Base-by-base conservation (phyloP, 805 yeast genomes). In the Metschnikowia noctiluminum region DNA sequence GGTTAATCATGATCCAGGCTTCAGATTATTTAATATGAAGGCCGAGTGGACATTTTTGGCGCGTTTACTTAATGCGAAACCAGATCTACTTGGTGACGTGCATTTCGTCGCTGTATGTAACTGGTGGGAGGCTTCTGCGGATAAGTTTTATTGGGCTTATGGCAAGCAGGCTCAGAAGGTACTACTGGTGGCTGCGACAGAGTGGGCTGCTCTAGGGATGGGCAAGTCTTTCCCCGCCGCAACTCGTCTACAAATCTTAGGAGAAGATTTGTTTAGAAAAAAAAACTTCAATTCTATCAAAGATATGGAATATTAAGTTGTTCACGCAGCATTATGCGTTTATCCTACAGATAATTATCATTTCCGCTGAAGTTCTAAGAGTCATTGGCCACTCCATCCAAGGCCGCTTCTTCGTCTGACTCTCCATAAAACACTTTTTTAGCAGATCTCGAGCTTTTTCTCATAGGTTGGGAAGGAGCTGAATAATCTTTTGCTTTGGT, bases 51-150 rank as follows among this genome's bases (percentile, higher is more conserved):
- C 58, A 31, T 77, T 89, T 62, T 55, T 86, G n/a, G 84, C 96
- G 0, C 71, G 97, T 39, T 64, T 81, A 43, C 71, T 87, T 38
- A 90, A 94, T 65, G 68, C 77, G 0, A 77, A 81, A 1, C 32
- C 60, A 2, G 69, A 70, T 0, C 62, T 78, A 12, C 60, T 90
- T 11, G 71, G 81, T 0, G 85, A 88, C 54, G 78, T 85, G 0
- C 96, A 91, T 62, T 91, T 76, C 61, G 73, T 82, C 0, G 79
- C 85, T 1, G 76, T 83, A 4, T 84, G 89, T 2, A 80, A 86
- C 32, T 91, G 97, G 97, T 89, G 97, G 96, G 98, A 94, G 55
- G 81, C 90, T 6, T 75, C 85, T 42, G 91, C 87, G 0, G 52
- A 57, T 8, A 73, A 81, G 38, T 79, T 92, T 48, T 45, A 75